Percentiles rank a stretch among this genome's conserved stretches.
Conservation (phyloP, 1,284 basidiomycete species). For the Cutaneotrichosporon dermatis region DNA sequence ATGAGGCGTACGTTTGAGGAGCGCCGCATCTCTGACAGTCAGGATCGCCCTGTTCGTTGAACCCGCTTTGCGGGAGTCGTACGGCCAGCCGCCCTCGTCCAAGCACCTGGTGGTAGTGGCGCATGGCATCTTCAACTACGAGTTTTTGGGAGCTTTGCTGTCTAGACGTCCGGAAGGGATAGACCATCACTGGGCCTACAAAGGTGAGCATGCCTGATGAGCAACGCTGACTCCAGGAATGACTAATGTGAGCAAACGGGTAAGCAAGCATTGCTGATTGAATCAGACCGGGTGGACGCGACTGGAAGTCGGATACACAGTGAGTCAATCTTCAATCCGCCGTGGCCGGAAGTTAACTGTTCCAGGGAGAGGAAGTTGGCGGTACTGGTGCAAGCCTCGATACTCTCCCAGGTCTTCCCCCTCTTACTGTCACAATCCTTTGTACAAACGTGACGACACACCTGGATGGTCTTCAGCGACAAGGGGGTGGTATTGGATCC, state of each 20-base stretch:
- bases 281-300: constrained; percentile 51
- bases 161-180: constrained; percentile 42
- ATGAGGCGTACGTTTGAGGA: constrained; percentile 37
- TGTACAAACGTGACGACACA: constrained; percentile 47
- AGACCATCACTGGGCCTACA: constrained; percentile 43
- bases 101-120: constrained; percentile 46
- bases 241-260: constrained; percentile 43
- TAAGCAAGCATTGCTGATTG: too few relatives aligned
- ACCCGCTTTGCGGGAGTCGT: constrained; percentile 30
- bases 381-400: neutral
- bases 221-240: constrained; percentile 33
- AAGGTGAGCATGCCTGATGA: constrained; percentile 24
- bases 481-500: constrained; percentile 71
- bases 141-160: constrained; percentile 42
- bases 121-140: constrained; percentile 50
- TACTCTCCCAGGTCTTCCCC: constrained; percentile 15
- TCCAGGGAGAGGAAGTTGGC: constrained; percentile 5
- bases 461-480: constrained; percentile 55
- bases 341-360: neutral
- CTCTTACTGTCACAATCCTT: constrained; percentile 35
- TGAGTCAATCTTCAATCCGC: constrained; percentile 10
- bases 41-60: constrained; percentile 44
- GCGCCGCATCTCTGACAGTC: neutral
- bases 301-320: constrained; percentile 47
- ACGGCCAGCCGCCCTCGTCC: constrained; percentile 23